These are phyloP conservation scores for Thraustotheca clavata DNA, from an alignment of 352 stramenopile genomes.

Conservation along the genomic window DNA sequence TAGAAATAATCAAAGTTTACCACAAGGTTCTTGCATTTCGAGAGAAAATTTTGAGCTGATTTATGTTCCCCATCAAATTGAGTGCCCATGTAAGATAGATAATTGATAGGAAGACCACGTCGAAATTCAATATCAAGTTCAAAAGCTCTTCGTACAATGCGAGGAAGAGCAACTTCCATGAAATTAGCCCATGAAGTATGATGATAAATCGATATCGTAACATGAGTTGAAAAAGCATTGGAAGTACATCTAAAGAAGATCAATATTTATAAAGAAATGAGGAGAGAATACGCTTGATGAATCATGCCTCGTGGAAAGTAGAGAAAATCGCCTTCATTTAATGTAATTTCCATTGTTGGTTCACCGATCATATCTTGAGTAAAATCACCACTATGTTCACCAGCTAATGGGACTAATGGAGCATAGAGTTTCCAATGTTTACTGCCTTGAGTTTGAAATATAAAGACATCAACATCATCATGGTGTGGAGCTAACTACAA, in stretches of 20 bases:
- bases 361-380: slow-evolving; percentile 52
- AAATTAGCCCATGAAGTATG: slow-evolving; percentile 86
- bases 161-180: slow-evolving; percentile 65
- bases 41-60: slow-evolving; percentile 42
- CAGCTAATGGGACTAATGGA: slow-evolving; percentile 56
- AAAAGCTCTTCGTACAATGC: slow-evolving; percentile 67
- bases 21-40: slow-evolving; percentile 41
- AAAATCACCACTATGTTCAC: slow-evolving; percentile 73
- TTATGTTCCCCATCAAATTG: slow-evolving; percentile 38
- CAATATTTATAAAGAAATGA: not conserved
- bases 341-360: slow-evolving; percentile 71
- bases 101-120: slow-evolving; percentile 57
- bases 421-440: slow-evolving; percentile 87
- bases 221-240: slow-evolving; percentile 75
- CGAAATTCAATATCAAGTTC: slow-evolving; percentile 68
- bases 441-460: slow-evolving; percentile 62
- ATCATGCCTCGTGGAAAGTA: slow-evolving; percentile 80
- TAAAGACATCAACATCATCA: slow-evolving; percentile 83
- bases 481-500: slow-evolving; percentile 62
- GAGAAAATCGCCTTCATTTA: slow-evolving; percentile 76
- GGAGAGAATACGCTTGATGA: slow-evolving; percentile 42
- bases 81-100: slow-evolving; percentile 62
- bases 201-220: slow-evolving; percentile 84
- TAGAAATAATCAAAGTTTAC: not conserved
- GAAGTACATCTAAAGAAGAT: slow-evolving; percentile 36